phyloP scores from a whole-genome alignment of 768 basidiomycete genomes.

The Podaxis sp. region DNA sequence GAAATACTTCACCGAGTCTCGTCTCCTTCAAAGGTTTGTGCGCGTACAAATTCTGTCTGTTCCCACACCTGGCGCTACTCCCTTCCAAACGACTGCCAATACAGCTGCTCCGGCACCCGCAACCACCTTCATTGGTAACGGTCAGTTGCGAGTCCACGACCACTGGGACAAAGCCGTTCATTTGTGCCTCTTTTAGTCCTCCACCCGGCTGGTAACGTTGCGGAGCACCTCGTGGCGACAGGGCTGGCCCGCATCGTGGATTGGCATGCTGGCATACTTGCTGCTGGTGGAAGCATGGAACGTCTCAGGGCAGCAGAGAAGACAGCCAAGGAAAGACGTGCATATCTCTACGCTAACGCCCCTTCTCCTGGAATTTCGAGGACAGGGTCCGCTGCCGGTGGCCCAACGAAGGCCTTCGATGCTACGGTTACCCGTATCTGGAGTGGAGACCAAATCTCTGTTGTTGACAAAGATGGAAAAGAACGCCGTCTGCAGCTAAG shows the following conservation, averaged over 20 bases:
- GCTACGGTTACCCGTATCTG: slow-evolving; percentile 84
- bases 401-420: slow-evolving; percentile 61
- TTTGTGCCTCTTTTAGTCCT: slow-evolving; percentile 46
- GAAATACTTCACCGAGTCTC: slow-evolving; percentile 90
- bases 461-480: slow-evolving; percentile 72
- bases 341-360: slow-evolving; percentile 65
- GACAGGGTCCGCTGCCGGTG: slow-evolving; percentile 45
- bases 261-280: slow-evolving; percentile 97
- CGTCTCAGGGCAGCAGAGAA: slow-evolving; percentile 83
- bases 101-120: slow-evolving; percentile 61
- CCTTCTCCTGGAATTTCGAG: slow-evolving; percentile 40
- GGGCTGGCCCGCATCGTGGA: slow-evolving; percentile 92
- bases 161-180: background rate
- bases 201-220: slow-evolving; percentile 94
- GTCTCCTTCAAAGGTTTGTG: slow-evolving; percentile 77
- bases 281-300: slow-evolving; percentile 82
- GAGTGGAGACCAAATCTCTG: slow-evolving; percentile 89
- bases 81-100: slow-evolving; percentile 66
- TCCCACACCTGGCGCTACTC: slow-evolving; percentile 74
- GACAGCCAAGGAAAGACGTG: slow-evolving; percentile 71
- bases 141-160: slow-evolving; percentile 33
- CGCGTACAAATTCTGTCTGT: slow-evolving; percentile 78
- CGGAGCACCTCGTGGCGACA: slow-evolving; percentile 79
- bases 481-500: slow-evolving; percentile 87
- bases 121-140: slow-evolving; percentile 87